Base-by-base conservation (phyloP, 1,284 basidiomycete genomes). In the Cystobasidiaceae sp. region DNA sequence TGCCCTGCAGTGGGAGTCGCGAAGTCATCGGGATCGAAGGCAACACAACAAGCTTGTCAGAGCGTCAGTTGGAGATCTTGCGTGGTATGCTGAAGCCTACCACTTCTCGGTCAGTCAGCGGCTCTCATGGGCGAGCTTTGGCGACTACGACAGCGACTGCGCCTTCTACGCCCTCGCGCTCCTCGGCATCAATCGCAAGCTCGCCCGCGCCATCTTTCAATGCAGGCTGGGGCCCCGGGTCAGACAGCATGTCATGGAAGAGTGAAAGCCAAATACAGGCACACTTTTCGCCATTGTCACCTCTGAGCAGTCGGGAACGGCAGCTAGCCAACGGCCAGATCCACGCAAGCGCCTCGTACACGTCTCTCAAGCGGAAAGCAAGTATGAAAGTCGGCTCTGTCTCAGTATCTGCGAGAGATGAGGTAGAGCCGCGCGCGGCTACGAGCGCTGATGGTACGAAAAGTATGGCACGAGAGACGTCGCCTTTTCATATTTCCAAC, bases 81-180 rank as follows among this genome's bases (percentile, higher is more conserved):
- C 77, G 80, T 13, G 80, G 81, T 33, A 84, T 85, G 82, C 76
- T 85, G 11, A 78, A 77, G 55, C 79, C 77, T 25, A 74, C 79
- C 0, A 77, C 80, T 17, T 75, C 78, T 81, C 44, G 7, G 37
- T 39, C 37, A 11, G 9, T n/a, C 37, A 39, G 11, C 11, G 9
- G 11, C 37, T 39, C n/a, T 9, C 37, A 39, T n/a, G n/a, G 37
- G 37, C 37, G 37, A 39, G 37, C 37, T 39, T 9, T 39, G 37
- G 37, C n/a, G 37, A 39, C 37, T 39, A 9, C 11, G 37, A 39
- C 37, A 9, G 9, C 37, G 7, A 46, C 5, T 13, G 21, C 25
- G n/a, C 23, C 45, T 30, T 15, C 33, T 9, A 5, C 44, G 8
- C 28, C 28, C 37, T 59, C 56, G 32, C n/a, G 23, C 11, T 30